Conservation (phyloP, 1,284 basidiomycete species). For the Cystobasidiaceae sp. region DNA sequence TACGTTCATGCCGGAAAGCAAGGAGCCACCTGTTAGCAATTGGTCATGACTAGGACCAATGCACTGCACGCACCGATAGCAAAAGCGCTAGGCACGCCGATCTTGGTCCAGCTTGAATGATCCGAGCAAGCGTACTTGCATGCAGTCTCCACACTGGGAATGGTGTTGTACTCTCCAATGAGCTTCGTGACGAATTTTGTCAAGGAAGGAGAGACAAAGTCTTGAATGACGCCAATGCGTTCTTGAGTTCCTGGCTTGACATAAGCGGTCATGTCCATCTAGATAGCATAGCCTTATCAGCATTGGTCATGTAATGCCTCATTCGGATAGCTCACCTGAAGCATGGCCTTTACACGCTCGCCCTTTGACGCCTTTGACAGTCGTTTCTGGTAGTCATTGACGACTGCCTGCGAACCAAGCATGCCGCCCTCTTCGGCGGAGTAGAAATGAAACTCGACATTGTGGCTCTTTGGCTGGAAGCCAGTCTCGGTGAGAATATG, state of each 20-base stretch:
- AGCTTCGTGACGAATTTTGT: slow-evolving; percentile 68
- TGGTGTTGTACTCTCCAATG: slow-evolving; percentile 62
- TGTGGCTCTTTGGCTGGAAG: slow-evolving; percentile 63
- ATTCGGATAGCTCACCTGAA: slow-evolving; percentile 48
- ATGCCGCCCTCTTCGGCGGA: slow-evolving; percentile 50
- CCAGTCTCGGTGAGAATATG: slow-evolving; percentile 70
- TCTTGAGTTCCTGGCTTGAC: slow-evolving; percentile 83
- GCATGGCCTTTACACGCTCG: slow-evolving; percentile 59
- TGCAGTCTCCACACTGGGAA: slow-evolving; percentile 50
- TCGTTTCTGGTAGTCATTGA: slow-evolving; percentile 66
- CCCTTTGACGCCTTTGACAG: slow-evolving; percentile 53
- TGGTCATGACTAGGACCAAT: not conserved
- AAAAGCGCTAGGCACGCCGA: slow-evolving; percentile 47
- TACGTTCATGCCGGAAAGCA: not conserved
- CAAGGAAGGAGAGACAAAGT: slow-evolving; percentile 67
- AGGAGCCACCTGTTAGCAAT: not conserved
- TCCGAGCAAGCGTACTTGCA: slow-evolving; percentile 96
- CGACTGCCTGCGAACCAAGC: slow-evolving; percentile 88
- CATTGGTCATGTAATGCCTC: not conserved
- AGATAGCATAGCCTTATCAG: slow-evolving; percentile 20
- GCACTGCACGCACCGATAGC: slow-evolving; percentile 38
- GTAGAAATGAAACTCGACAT: slow-evolving; percentile 95
- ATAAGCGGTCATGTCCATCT: slow-evolving; percentile 90
- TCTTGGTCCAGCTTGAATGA: slow-evolving; percentile 46
- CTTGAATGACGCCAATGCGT: slow-evolving; percentile 82